Evolutionary conservation across 441 rosid genomes (phyloP).

Genomic region (Mallotus repandus): DNA sequence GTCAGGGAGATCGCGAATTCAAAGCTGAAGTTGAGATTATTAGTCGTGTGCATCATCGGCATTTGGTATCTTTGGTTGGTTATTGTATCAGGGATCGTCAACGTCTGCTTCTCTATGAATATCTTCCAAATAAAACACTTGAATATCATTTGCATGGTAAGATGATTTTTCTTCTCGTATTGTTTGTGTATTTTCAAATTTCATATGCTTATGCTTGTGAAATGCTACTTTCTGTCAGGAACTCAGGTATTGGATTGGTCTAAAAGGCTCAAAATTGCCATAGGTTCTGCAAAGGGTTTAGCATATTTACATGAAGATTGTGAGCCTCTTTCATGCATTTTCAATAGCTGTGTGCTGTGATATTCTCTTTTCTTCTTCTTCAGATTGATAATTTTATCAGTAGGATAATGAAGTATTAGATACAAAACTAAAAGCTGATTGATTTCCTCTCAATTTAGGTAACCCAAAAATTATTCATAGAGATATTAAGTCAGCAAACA

Average conservation of each 20-base stretch:
- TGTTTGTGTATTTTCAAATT: neutral
- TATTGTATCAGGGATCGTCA: conserved; percentile 61
- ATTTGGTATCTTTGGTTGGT: conserved; percentile 81
- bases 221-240: conserved; percentile 28
- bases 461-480: conserved; percentile 87
- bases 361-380: too few relatives aligned
- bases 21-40: conserved; percentile 91
- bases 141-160: too few relatives aligned
- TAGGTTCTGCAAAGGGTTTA: conserved; percentile 90
- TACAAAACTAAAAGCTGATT: neutral
- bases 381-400: too few relatives aligned
- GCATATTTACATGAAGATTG: conserved; percentile 95
- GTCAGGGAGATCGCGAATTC: conserved; percentile 89
- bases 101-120: conserved; percentile 80
- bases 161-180: neutral
- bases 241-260: conserved; percentile 66
- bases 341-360: neutral
- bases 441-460: conserved; percentile 38
- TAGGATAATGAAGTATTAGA: neutral
- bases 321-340: conserved; percentile 29
- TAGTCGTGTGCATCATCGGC: conserved; percentile 88
- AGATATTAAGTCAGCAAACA: conserved; percentile 89
- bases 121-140: conserved; percentile 46
- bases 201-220: neutral
- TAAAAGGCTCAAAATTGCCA: conserved; percentile 67